Conservation (phyloP, 2,329 filamentous ascomycete genomes). For the Xylariales sp. region DNA sequence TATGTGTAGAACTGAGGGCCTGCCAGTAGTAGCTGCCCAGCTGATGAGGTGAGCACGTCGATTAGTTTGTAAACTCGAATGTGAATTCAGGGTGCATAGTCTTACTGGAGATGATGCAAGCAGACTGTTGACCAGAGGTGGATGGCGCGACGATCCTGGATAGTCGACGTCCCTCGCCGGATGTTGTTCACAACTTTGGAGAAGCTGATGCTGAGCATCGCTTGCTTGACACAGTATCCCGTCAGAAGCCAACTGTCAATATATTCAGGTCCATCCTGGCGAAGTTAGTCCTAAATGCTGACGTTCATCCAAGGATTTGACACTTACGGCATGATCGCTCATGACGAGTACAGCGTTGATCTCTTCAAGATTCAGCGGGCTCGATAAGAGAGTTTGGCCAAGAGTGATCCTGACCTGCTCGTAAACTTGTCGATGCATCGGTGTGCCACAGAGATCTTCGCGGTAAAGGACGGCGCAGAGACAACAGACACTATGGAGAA, state of each 20-base stretch:
- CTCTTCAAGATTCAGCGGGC: conserved; percentile 35
- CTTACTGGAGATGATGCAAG: conserved; percentile 32
- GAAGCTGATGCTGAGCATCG: conserved; percentile 38
- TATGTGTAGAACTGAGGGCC: conserved; percentile 32
- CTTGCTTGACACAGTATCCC: conserved; percentile 37
- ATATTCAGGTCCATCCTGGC: conserved; percentile 30
- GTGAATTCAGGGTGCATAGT: neutral
- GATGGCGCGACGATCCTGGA: conserved; percentile 29
- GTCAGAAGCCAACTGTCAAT: conserved; percentile 38
- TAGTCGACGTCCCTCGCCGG: conserved; percentile 24
- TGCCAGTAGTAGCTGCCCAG: conserved; percentile 36
- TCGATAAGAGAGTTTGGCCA: conserved; percentile 34
- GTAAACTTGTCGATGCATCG: conserved; percentile 31
- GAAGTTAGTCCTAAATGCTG: neutral
- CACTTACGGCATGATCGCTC: conserved; percentile 28
- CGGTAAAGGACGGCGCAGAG: conserved; percentile 32
- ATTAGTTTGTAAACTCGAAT: neutral
- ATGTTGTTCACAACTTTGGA: conserved; percentile 34
- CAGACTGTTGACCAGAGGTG: conserved; percentile 33
- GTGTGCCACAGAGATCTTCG: conserved; percentile 24
- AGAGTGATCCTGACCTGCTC: conserved; percentile 33
- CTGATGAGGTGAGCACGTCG: conserved; percentile 16
- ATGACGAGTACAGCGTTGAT: conserved; percentile 36
- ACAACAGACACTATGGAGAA: conserved; percentile 35
- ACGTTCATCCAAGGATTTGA: neutral